These are phyloP conservation scores for Aspergillus eucalypticola DNA, from an alignment of 2,329 filamentous ascomycete species.

Conservation along the genomic window DNA sequence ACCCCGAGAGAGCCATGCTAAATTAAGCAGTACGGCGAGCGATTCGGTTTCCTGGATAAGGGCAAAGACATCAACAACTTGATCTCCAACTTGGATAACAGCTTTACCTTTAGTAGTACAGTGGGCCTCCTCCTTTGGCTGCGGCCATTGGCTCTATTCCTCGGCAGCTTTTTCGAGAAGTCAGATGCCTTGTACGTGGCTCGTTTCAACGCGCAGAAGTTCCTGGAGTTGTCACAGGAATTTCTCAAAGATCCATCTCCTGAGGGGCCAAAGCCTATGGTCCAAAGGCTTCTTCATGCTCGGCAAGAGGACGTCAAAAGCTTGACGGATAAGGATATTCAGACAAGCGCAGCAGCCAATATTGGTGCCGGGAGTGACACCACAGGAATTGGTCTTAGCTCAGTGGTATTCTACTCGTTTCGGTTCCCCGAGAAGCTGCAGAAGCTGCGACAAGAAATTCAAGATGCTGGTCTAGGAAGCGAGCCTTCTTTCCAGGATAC, in stretches of 20 bases:
- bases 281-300: constrained; percentile 25
- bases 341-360: constrained; percentile 33
- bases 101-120: constrained; percentile 13
- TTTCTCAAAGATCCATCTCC: constrained; percentile 5
- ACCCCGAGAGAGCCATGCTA: background rate
- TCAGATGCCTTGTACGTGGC: constrained; percentile 26
- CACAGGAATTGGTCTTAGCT: constrained; percentile 70
- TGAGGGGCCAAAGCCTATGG: constrained; percentile 26
- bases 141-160: constrained; percentile 71
- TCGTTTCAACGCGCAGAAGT: constrained; percentile 24
- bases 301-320: constrained; percentile 27
- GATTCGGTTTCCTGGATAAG: constrained; percentile 73
- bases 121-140: constrained; percentile 74
- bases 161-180: constrained; percentile 55
- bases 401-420: constrained; percentile 73
- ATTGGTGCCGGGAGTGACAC: constrained; percentile 73
- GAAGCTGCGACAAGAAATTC: constrained; percentile 58
- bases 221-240: constrained; percentile 22
- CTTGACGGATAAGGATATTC: constrained; percentile 30
- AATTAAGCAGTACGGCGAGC: constrained; percentile 60
- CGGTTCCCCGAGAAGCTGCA: constrained; percentile 53
- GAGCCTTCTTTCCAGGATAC: constrained; percentile 12
- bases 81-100: constrained; percentile 12
- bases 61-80: constrained; percentile 63
- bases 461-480: constrained; percentile 46